Evolutionary conservation across 805 yeast genomes (phyloP), one percentile per base, ranked within the genome.

Genomic region (Zygosaccharomyces rouxii): DNA sequence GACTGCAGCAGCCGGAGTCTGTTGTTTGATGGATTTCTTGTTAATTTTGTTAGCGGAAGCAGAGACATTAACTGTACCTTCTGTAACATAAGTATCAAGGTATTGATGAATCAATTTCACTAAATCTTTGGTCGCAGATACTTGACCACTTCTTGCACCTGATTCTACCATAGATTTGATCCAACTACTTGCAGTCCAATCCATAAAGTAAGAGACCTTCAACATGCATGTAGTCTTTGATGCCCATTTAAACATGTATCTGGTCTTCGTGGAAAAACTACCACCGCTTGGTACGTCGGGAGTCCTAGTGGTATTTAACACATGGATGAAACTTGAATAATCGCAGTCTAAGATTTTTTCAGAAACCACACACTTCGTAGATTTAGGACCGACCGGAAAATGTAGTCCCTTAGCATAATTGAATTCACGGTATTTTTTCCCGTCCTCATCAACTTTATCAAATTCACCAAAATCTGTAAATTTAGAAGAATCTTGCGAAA

Each of bases 281-380:
- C 76, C 76, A 4, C 99, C 99, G 58, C 90, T 85, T 0, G 99
- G 99, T 13, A 94, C 98, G 61, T 89, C 94, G 0, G 99, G 99
- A 0, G 99, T 90, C 35, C 70, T 72, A 0, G 92, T 80, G 1
- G 78, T 72, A 37, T 83, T 80, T 2, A 81, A 68, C 1, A 89
- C 80, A 50, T 80, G 76, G 29, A 88, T 77, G 54, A 75, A 75
- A 14, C 73, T 71, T 4, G 73, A 66, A 13, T 74, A 66, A 53
- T 82, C 80, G 44, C 61, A 65, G 40, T 75, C 68, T 38, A 80
- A 78, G 18, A 86, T 72, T 0, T 74, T 70, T 56, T 89, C 97
- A 2, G 66, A 68, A 13, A 78, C 80, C n/a, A 69, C 51, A 63
- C 95, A 87, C 48, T 76, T 80, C 2, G 99, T 90, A 21, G 92